Conservation (phyloP, 257 asterid species). For the Forsythia suspensa region DNA sequence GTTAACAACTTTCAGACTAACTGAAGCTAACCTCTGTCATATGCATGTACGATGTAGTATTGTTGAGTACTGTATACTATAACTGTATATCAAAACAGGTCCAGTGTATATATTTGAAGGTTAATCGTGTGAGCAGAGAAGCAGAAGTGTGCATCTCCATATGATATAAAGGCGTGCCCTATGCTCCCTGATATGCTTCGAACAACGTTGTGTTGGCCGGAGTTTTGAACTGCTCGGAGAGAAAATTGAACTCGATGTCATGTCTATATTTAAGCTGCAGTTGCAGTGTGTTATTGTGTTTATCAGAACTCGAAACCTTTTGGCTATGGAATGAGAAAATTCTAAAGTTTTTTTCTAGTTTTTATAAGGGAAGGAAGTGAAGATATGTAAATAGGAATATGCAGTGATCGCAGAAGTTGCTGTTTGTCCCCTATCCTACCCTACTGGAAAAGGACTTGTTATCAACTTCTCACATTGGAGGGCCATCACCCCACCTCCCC, state of each 20-base stretch:
- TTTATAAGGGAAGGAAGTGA: constrained; percentile 6
- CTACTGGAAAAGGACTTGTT: constrained; percentile 51
- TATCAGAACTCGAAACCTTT: not conserved
- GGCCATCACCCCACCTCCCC: not conserved
- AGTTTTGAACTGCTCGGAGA: constrained; percentile 50
- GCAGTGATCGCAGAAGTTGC: constrained; percentile 50
- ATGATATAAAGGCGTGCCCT: constrained; percentile 16
- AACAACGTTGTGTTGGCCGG: constrained; percentile 47
- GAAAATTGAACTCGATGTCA: constrained; percentile 42
- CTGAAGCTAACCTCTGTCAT: not conserved
- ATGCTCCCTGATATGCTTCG: constrained; percentile 71
- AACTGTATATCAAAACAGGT: not conserved
- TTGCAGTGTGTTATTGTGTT: not conserved
- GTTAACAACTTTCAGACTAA: not conserved
- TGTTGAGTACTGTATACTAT: not conserved
- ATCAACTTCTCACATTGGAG: constrained; percentile 38
- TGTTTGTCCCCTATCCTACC: constrained; percentile 53
- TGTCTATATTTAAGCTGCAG: not conserved
- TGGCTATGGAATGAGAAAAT: constrained; percentile 18
- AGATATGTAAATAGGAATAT: constrained; percentile 34
- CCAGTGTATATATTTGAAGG: not conserved
- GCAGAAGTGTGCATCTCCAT: constrained; percentile 17
- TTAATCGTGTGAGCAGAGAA: constrained; percentile 45
- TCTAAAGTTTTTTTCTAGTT: constrained; percentile 2
- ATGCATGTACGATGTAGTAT: not conserved